These are phyloP conservation scores for Blakeslea trispora DNA, from an alignment of 371 early-diverging fungal species.

Conservation along the genomic window DNA sequence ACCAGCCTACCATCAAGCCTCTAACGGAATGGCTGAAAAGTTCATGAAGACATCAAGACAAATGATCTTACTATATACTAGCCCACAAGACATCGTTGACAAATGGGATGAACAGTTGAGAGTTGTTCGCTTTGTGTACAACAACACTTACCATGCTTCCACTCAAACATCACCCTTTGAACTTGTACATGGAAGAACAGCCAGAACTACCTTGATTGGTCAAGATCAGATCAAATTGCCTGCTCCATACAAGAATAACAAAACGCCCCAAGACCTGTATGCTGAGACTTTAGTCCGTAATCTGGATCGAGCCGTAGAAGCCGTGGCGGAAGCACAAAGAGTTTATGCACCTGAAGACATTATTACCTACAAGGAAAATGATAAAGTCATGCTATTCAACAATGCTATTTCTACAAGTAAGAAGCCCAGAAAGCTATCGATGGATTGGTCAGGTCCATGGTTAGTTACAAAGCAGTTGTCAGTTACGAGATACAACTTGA, in stretches of 20 bases:
- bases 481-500: not conserved
- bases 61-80: conserved; percentile 1
- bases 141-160: not conserved
- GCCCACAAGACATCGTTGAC: not conserved
- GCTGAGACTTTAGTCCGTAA: not conserved
- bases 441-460: conserved; percentile 5
- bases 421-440: too few relatives aligned
- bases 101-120: not conserved
- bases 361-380: not conserved
- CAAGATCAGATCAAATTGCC: not conserved
- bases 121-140: not conserved
- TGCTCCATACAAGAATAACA: not conserved
- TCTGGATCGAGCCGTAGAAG: not conserved
- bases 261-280: not conserved
- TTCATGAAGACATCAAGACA: conserved; percentile 2
- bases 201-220: conserved; percentile 2
- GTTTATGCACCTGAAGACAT: not conserved
- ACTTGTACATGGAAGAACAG: not conserved
- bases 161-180: not conserved
- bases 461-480: not conserved
- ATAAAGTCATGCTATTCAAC: not conserved
- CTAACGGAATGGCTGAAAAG: conserved; percentile 3
- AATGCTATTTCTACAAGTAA: not conserved
- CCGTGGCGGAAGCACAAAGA: not conserved
- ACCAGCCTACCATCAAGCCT: conserved; percentile 1